Evolutionary conservation across 352 stramenopile genomes (phyloP).

Genomic region (Aphanomyces invadans): DNA sequence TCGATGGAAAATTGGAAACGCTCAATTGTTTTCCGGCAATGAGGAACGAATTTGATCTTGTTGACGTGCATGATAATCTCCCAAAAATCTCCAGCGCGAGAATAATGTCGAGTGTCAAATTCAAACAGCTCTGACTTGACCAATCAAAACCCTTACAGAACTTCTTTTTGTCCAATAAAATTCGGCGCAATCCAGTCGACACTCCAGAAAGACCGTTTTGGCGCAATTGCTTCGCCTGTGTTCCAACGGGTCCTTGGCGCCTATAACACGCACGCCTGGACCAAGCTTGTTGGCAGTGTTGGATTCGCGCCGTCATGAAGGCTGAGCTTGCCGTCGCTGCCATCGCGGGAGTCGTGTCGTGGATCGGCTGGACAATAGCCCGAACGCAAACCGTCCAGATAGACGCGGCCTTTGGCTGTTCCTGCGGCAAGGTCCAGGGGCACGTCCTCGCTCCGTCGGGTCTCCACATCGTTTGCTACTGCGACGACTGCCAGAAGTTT

Average conservation of each 20-base stretch:
- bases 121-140: too few species aligned
- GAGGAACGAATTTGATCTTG: too few species aligned
- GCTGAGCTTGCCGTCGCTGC: background rate
- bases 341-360: background rate
- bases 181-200: too few species aligned
- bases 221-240: background rate
- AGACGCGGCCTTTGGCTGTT: background rate
- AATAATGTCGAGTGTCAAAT: too few species aligned
- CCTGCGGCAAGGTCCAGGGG: conserved; percentile 15
- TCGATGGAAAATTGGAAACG: too few species aligned
- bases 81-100: too few species aligned
- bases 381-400: background rate
- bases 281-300: background rate
- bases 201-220: too few species aligned
- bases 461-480: conserved; percentile 20
- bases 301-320: background rate
- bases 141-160: too few species aligned
- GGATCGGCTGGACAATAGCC: background rate
- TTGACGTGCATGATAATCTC: too few species aligned
- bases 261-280: too few species aligned
- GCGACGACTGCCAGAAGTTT: conserved; percentile 21
- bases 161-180: too few species aligned
- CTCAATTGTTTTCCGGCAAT: too few species aligned
- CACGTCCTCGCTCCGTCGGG: conserved; percentile 6
- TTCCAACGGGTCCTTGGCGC: background rate